Conservation (phyloP, 192 early-diverging fungal species). For the Diversispora epigaea region DNA sequence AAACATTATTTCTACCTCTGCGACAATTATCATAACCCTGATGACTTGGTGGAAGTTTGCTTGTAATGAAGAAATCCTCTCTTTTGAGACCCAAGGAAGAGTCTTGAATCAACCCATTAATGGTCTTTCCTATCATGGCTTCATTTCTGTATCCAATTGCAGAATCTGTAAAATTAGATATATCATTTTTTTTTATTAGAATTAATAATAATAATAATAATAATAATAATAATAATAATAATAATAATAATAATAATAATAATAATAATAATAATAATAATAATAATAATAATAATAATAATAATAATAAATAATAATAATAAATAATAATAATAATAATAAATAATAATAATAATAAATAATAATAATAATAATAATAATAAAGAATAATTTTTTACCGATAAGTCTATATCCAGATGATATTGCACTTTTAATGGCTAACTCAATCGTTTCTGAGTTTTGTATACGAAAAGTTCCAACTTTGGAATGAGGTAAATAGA, state of each 20-base stretch:
- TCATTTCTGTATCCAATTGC: constrained; percentile 71
- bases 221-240: no score
- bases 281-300: no score
- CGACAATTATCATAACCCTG: constrained; percentile 65
- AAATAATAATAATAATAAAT: neutral
- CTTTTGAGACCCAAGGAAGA: constrained; percentile 48
- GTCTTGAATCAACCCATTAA: constrained; percentile 50
- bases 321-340: neutral
- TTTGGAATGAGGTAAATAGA: neutral
- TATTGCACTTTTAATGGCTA: neutral
- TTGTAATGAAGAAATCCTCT: constrained; percentile 67
- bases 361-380: neutral
- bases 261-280: no score
- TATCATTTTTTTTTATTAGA: no score
- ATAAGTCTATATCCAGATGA: constrained; percentile 24
- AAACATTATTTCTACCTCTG: constrained; percentile 39
- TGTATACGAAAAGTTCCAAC: constrained; percentile 26
- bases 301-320: neutral
- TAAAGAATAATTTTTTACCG: neutral
- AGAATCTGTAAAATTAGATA: constrained; percentile 46
- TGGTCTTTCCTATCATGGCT: constrained; percentile 49
- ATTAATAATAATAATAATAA: no score
- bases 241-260: no score
- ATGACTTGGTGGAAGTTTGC: constrained; percentile 68
- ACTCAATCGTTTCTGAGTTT: constrained; percentile 10